Conservation (phyloP, 2,329 filamentous ascomycete species). For the Coniella vitis region DNA sequence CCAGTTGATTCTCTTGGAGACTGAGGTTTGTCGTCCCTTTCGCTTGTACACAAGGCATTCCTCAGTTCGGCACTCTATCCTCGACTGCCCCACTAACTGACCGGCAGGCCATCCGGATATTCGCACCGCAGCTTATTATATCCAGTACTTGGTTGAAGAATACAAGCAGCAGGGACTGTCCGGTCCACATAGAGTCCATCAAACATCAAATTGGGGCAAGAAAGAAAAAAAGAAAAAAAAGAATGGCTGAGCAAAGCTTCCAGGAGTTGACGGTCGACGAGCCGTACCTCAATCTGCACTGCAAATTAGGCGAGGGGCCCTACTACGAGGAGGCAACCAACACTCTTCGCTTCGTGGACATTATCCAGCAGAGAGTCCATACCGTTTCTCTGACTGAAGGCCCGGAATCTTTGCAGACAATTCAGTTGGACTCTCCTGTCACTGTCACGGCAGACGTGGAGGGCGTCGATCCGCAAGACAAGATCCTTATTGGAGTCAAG, state of each 20-base stretch:
- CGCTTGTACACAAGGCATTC: no score
- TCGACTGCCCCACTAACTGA: no score
- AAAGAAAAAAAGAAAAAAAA: not conserved
- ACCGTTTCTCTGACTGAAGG: conserved; percentile 59
- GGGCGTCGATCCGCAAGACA: conserved; percentile 51
- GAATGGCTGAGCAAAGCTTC: conserved; percentile 28
- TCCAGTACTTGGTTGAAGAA: no score
- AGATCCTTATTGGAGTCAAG: conserved; percentile 74
- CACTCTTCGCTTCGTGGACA: conserved; percentile 72
- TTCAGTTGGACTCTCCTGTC: conserved; percentile 47
- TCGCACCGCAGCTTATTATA: no score
- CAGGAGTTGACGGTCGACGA: conserved; percentile 45
- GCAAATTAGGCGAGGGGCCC: conserved; percentile 65
- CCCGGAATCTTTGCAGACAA: conserved; percentile 54
- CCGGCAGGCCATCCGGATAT: no score
- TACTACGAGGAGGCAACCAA: conserved; percentile 63
- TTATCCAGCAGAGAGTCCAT: conserved; percentile 70
- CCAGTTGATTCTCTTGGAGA: not conserved
- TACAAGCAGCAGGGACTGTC: not conserved
- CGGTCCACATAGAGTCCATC: not conserved
- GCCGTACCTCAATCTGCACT: conserved; percentile 56
- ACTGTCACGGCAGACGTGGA: conserved; percentile 75
- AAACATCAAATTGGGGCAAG: not conserved
- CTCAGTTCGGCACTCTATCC: no score
- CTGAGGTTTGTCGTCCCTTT: no score